Conservation (phyloP, 257 asterid species). For the Solanum bukasovii region DNA sequence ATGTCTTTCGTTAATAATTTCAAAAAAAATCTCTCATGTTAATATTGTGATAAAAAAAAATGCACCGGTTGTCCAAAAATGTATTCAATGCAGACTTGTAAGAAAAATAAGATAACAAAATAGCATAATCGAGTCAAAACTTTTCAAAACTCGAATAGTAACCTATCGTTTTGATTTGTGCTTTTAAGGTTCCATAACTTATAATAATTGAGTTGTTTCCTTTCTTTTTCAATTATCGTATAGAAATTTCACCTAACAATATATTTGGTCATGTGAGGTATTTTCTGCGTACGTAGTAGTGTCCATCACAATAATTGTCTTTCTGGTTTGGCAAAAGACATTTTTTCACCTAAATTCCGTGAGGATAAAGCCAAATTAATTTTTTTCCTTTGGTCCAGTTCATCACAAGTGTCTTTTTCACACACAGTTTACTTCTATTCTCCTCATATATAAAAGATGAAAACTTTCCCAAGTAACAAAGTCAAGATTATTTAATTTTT, state of each 20-base stretch:
- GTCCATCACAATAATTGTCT: constrained; percentile 6
- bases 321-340: neutral
- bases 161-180: neutral
- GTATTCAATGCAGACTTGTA: neutral
- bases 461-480: neutral
- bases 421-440: neutral
- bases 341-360: neutral
- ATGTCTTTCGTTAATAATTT: too few species aligned
- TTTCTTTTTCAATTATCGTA: neutral
- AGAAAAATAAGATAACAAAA: neutral
- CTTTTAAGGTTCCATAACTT: neutral
- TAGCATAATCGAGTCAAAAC: neutral
- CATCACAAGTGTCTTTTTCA: neutral
- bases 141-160: neutral
- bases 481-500: neutral
- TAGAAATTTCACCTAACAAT: neutral
- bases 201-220: neutral
- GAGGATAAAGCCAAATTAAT: neutral
- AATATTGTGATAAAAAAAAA: neutral
- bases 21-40: too few species aligned
- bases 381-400: neutral
- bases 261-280: neutral
- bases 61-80: neutral
- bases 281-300: neutral
- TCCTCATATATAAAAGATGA: neutral